Conservation (phyloP, 768 basidiomycete genomes). For the Phlebiopsis gigantea region DNA sequence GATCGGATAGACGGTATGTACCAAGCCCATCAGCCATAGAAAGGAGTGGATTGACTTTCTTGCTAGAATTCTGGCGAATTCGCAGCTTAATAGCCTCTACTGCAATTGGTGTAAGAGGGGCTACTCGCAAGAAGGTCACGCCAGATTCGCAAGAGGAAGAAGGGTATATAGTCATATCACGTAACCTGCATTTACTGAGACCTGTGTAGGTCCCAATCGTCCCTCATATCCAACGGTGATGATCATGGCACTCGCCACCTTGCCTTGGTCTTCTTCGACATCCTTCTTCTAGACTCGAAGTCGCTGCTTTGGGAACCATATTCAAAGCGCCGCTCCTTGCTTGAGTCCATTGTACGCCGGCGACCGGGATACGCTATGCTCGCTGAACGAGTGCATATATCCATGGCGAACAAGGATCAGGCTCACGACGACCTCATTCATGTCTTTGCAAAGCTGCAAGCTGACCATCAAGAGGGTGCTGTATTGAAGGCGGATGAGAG, state of each 20-base stretch:
- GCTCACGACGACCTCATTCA: background rate
- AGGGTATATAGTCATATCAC: background rate
- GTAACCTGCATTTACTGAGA: background rate
- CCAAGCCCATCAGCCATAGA: background rate
- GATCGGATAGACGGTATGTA: slow-evolving; percentile 63
- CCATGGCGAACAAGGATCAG: slow-evolving; percentile 33
- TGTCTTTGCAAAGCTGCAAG: slow-evolving; percentile 48
- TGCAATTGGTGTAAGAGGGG: slow-evolving; percentile 45
- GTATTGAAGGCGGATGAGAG: slow-evolving; percentile 75
- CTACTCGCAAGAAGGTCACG: background rate
- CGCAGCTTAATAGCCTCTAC: slow-evolving; percentile 52
- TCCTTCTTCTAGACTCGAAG: slow-evolving; percentile 62
- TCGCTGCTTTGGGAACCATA: slow-evolving; percentile 57
- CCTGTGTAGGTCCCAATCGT: slow-evolving; percentile 29
- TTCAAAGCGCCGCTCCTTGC: slow-evolving; percentile 46
- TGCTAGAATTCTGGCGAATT: slow-evolving; percentile 72
- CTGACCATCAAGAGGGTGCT: slow-evolving; percentile 58
- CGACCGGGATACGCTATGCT: slow-evolving; percentile 63
- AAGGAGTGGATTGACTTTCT: background rate
- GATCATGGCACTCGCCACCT: slow-evolving; percentile 47
- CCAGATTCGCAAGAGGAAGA: background rate
- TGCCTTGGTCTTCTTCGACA: slow-evolving; percentile 83
- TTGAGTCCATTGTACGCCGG: slow-evolving; percentile 51
- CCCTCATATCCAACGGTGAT: slow-evolving; percentile 35
- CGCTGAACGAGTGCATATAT: slow-evolving; percentile 48